Evolutionary conservation across 352 stramenopile genomes (phyloP), one percentile per base, ranked within the genome.

Genomic region (Peronospora destructor): DNA sequence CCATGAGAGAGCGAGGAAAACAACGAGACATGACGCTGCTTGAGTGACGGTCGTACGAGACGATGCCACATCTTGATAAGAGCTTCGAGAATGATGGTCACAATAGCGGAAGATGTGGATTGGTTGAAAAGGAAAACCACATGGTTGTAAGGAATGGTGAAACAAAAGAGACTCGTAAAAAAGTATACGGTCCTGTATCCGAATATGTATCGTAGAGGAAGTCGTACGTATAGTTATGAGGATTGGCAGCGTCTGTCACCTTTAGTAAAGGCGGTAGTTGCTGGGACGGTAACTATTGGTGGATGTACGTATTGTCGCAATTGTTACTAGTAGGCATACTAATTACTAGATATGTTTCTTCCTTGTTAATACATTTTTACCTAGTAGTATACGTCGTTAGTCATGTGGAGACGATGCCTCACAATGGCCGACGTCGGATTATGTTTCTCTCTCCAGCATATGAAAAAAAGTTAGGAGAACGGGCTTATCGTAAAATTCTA

Each of bases 401-500:
- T 40, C 71, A 85, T 53, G 49, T 88, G 11, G 77, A 88, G 57
- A 83, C 68, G 10, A 79, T 88, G 68, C 68, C 71, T 7, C 42
- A 79, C 35, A 86, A 67, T 9, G 71, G 69, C 1, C 63, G 77
- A 0, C 67, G 62, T 6, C 67, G 77, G 5, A 2, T 88, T 42
- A 88, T 88, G 77, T 74, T 88, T 35, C 53, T 87, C 0, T 85
- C 70, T 0, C 66, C 48, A 59, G 68, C 51, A 19, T 58, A 67
- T 28, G 76, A 88, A 42, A 65, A 78, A 52, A 52, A 41, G 16
- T 51, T 88, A 9, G 76, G 73, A 1, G 61, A 80, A 41, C 71
- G 69, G 6, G 73, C 73, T 5, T 82, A 66, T 51, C 58, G 69
- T 12, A 59, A 82, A 38, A 70, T 84, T 11, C 40, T 82, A 43